Base-by-base conservation (phyloP, 1,139 yeast genomes). In the Petasospora fabianii region DNA sequence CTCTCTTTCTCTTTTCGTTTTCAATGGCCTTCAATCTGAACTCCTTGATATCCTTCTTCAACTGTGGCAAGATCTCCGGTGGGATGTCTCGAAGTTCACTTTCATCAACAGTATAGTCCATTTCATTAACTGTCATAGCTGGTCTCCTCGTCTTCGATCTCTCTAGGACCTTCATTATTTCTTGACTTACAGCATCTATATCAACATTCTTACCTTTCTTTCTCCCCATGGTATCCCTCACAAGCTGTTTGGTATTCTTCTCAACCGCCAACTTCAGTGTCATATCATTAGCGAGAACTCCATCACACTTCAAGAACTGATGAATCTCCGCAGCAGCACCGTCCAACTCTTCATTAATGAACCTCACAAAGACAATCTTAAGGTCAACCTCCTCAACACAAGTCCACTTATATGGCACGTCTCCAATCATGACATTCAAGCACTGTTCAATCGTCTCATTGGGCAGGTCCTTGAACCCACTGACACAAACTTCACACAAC, bases 61-160 rank as follows among this genome's bases (percentile, higher is more conserved):
- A 73, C 26, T 66, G 68, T n/a, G 77, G 81, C 34, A 77, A 62
- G 63, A 77, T 66, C 30, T 74, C 73, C 26, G 65, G 62, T 2
- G 90, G 88, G 6, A 83, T 73, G 51, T 80, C 90, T 13, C 73
- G 65, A 42, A 83, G 58, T 47, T 82, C 87, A 42, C 66, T 65
- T 16, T 72, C 65, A 54, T 83, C 86, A 17, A 83, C 76, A 39
- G 71, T 67, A 53, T 83, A 82, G 14, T 64, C 64, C 35, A 48
- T 28, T 13, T 35, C 42, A 8, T 35, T 38, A 14, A 13, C 14
- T 8, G 29, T n/a, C 11, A n/a, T n/a, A n/a, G 30, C 12, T 4
- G 27, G 27, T 8, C 10, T 22, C n/a, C 34, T 28, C 4, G 18
- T 17, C 24, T 32, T 42, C 15, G 30, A 33, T 16, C n/a, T 35